Evolutionary conservation across 176 grass and related monocot species (phyloP), one percentile per base, ranked within the genome.

Genomic region (Poa pratensis): DNA sequence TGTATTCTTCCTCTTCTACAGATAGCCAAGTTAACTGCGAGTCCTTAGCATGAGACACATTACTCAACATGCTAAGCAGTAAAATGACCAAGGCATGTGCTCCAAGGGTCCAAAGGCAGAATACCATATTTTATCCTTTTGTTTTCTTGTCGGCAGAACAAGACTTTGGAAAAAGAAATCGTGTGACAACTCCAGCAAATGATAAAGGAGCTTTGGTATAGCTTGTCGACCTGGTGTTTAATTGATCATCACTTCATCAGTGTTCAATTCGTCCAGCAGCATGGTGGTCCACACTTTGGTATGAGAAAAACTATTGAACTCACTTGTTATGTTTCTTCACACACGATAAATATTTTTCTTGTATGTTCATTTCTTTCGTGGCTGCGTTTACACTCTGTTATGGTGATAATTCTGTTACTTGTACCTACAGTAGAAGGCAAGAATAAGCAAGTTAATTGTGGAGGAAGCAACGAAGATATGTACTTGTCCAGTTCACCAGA

Each of bases 361-460:
- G 13, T 35, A 6, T 75, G 20, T 9, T 27, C 48, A 60, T 79
- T 80, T 20, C 24, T n/a, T n/a, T n/a, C n/a, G n/a, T n/a, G n/a
- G n/a, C n/a, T n/a, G n/a, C n/a, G n/a, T n/a, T n/a, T n/a, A n/a
- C n/a, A n/a, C n/a, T n/a, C n/a, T n/a, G n/a, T n/a, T n/a, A n/a
- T n/a, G n/a, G n/a, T 78, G 57, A 86, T 85, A 39, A 30, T 30
- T 30, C 28, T 30, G 28, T 30, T 30, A 30, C 28, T 30, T 30
- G 28, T 30, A 30, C 28, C 28, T 30, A 30, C 28, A 66, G 62
- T 54, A 62, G 85, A 97, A 92, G 92, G 90, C 76, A 92, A 94
- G 95, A 97, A 97, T 94, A 97, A 94, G 92, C 86, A 92, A 94
- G 78, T 94, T 90, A 90, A 97, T 92, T 97, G 92, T 57, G 73